phyloP scores from a whole-genome alignment of 2,329 filamentous ascomycete genomes.

The Drechslerella coelobrocha region DNA sequence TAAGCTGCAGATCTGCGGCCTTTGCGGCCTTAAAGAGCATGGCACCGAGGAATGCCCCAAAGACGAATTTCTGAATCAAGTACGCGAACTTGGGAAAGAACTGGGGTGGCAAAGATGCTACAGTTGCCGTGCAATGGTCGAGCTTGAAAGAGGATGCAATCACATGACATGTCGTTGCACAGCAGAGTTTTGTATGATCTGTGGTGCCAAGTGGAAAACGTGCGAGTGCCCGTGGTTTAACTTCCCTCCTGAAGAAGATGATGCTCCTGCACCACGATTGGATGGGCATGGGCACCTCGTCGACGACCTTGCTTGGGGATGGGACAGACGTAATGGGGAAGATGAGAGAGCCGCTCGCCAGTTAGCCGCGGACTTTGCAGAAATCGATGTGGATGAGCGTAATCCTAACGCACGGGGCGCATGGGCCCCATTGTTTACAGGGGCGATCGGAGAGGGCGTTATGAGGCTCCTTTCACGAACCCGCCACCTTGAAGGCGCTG shows the following conservation, averaged over 20 bases:
- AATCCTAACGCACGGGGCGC: conserved; percentile 22
- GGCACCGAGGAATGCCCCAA: conserved; percentile 71
- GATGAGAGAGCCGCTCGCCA: conserved; percentile 43
- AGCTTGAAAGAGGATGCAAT: conserved; percentile 53
- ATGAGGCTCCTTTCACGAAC: conserved; percentile 35
- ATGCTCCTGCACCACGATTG: conserved; percentile 35
- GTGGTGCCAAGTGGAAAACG: conserved; percentile 45
- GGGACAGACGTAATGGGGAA: conserved; percentile 26
- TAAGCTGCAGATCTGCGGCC: conserved; percentile 74
- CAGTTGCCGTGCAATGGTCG: conserved; percentile 54
- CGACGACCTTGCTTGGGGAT: conserved; percentile 44
- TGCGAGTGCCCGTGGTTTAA: conserved; percentile 50
- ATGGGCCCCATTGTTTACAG: conserved; percentile 43
- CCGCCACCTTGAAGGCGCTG: conserved; percentile 37
- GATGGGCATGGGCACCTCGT: conserved; percentile 24
- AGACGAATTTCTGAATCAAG: conserved; percentile 68
- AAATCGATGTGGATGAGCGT: conserved; percentile 35
- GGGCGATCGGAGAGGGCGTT: conserved; percentile 42
- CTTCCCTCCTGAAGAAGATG: conserved; percentile 47
- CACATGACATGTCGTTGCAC: conserved; percentile 54
- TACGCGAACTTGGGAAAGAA: conserved; percentile 58
- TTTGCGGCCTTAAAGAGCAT: conserved; percentile 79
- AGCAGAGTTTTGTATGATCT: conserved; percentile 48
- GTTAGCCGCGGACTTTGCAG: conserved; percentile 41
- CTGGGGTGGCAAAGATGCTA: conserved; percentile 55